phyloP scores from a whole-genome alignment of 345 rosid genomes.

The Melaleuca alternifolia region DNA sequence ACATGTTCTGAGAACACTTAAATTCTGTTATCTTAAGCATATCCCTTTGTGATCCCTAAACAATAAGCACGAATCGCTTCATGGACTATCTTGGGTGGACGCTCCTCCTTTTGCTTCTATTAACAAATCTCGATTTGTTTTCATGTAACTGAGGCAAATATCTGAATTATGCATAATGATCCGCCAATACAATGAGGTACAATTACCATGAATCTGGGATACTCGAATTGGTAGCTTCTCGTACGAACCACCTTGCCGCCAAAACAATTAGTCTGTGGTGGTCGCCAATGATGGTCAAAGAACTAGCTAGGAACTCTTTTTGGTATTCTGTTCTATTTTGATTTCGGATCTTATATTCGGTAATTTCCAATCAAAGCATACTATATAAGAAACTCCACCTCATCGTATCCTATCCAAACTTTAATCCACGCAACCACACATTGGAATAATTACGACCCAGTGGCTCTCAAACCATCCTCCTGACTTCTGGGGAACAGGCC shows the following conservation, averaged over 20 bases:
- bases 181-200: neutral
- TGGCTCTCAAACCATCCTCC: neutral
- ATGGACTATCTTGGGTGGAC: neutral
- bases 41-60: neutral
- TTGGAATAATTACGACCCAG: neutral
- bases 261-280: neutral
- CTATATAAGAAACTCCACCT: neutral
- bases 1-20: neutral
- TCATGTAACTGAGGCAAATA: neutral
- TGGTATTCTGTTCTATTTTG: neutral
- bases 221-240: neutral
- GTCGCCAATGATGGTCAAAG: neutral
- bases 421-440: neutral
- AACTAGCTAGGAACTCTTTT: neutral
- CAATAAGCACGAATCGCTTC: too few relatives aligned
- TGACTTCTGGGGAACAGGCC: neutral
- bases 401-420: neutral
- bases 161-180: neutral
- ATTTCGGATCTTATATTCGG: neutral
- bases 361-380: neutral
- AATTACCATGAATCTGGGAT: neutral
- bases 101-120: neutral
- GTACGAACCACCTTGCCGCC: neutral
- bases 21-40: neutral
- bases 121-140: neutral